A percentile compares a stretch with the other conserved stretches of the same genome.
These are phyloP conservation scores for Epipyxis sp. DNA, from an alignment of 108 stramenopile genomes.

Conservation along the genomic window DNA sequence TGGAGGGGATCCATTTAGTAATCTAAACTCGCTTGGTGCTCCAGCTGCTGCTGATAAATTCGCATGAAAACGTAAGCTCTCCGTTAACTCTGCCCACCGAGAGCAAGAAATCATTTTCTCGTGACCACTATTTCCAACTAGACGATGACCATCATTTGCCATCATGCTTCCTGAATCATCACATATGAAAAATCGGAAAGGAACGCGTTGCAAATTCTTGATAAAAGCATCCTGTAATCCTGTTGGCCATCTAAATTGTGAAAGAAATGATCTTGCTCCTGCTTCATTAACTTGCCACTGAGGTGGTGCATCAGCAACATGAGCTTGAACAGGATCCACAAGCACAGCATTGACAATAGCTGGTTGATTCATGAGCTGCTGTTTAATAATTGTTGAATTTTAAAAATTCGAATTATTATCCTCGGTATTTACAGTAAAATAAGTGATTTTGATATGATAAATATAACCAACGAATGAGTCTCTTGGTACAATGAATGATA, in stretches of 20 bases:
- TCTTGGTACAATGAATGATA: too few species aligned
- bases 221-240: constrained; percentile 25
- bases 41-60: not conserved
- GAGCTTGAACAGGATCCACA: too few species aligned
- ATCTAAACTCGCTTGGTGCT: constrained; percentile 31
- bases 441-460: too few species aligned
- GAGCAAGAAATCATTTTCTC: not conserved
- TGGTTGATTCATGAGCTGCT: too few species aligned
- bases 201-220: not conserved
- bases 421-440: too few species aligned
- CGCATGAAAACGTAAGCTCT: not conserved
- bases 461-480: too few species aligned
- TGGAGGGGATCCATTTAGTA: constrained; percentile 15
- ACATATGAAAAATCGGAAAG: constrained; percentile 28
- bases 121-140: not conserved
- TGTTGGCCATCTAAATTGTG: constrained; percentile 15
- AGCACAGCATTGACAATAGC: too few species aligned
- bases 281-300: too few species aligned
- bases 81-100: constrained; percentile 17
- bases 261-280: too few species aligned
- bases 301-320: too few species aligned
- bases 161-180: constrained; percentile 31
- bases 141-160: constrained; percentile 2
- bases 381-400: too few species aligned
- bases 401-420: too few species aligned